Percentiles rank a stretch among this genome's conserved stretches.
phyloP scores from a whole-genome alignment of 1,139 yeast species.

The Meyerozyma carpophila region DNA sequence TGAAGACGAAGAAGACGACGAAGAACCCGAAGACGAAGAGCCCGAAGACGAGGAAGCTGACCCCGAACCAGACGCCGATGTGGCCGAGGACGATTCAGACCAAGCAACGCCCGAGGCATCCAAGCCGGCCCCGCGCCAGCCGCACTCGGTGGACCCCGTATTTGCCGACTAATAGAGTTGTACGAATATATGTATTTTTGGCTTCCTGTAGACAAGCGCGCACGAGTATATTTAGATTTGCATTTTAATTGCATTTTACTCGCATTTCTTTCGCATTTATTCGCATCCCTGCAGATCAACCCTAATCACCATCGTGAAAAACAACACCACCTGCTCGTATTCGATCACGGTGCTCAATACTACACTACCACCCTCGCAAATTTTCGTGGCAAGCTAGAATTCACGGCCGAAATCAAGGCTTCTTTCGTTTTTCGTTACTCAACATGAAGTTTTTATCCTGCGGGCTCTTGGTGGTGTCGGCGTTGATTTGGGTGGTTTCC shows the following conservation, averaged over 20 bases:
- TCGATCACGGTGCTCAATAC: no score
- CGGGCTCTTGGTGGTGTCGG: neutral
- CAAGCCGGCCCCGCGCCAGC: neutral
- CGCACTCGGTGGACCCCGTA: constrained; percentile 1
- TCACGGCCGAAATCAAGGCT: no score
- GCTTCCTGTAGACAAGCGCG: neutral
- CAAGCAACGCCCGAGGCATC: neutral
- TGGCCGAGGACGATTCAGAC: constrained; percentile 10
- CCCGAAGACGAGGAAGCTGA: constrained; percentile 2
- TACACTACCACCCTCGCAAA: no score
- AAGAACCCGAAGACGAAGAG: constrained; percentile 1
- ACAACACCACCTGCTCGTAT: neutral
- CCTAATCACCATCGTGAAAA: neutral
- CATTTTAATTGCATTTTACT: no score
- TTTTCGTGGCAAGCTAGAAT: no score
- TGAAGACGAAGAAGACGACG: neutral
- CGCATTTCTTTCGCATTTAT: no score
- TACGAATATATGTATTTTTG: neutral
- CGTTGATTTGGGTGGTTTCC: neutral
- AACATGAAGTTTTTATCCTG: neutral
- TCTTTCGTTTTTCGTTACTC: no score
- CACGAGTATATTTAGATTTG: neutral
- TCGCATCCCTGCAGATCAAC: constrained; percentile 1
- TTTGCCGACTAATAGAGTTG: constrained; percentile 1
- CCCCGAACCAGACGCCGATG: constrained; percentile 1